A percentile compares a stretch with the other conserved stretches of the same genome.
These are phyloP conservation scores for Phragmites australis DNA, from an alignment of 176 grass and related monocot genomes.

Conservation along the genomic window DNA sequence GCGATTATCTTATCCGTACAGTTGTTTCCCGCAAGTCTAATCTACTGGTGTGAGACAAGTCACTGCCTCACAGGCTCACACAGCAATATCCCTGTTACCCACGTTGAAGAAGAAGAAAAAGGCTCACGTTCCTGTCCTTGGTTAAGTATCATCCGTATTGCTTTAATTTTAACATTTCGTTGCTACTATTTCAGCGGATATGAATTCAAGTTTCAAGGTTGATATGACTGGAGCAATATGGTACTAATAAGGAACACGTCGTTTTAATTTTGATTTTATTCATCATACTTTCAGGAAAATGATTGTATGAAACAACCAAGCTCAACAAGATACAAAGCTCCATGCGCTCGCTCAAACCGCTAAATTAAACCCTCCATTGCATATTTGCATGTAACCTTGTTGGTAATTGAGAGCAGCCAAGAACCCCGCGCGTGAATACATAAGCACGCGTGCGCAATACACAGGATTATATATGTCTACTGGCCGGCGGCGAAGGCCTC, in stretches of 20 bases:
- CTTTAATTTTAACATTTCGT: neutral
- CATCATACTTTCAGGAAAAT: neutral
- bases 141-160: neutral
- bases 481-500: constrained; percentile 70
- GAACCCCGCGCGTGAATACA: too few species aligned
- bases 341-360: neutral
- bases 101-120: neutral
- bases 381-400: too few species aligned
- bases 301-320: neutral
- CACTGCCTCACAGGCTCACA: neutral
- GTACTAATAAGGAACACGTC: neutral
- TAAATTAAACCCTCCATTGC: neutral
- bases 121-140: neutral
- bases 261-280: constrained; percentile 5
- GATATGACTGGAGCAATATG: neutral
- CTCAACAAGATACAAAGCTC: neutral
- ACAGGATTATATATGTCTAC: too few species aligned
- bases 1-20: neutral
- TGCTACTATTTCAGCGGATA: neutral
- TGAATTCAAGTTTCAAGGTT: neutral
- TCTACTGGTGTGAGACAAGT: neutral
- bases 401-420: too few species aligned
- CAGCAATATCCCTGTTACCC: neutral
- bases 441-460: too few species aligned
- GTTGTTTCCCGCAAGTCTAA: constrained; percentile 9